Evolutionary conservation across 2,329 filamentous ascomycete genomes (phyloP), one percentile per base, ranked within the genome.

Genomic region (Rhexocercosporidium sp.): DNA sequence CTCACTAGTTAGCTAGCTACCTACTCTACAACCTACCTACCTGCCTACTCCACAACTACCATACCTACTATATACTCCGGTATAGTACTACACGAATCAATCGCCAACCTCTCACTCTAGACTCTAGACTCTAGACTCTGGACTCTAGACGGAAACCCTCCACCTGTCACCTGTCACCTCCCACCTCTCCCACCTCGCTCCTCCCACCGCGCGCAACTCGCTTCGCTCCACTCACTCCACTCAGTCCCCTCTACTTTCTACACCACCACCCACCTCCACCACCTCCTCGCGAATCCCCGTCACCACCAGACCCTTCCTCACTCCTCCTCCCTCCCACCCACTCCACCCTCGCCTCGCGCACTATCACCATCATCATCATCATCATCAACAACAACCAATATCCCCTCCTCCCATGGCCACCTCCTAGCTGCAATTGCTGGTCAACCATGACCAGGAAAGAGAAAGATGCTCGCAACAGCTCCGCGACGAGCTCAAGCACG

Each of bases 371-470:
- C 14, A 9, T 34, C 31, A n/a, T n/a, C n/a, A n/a, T n/a, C n/a
- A n/a, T n/a, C n/a, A n/a, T n/a, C n/a, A n/a, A n/a, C n/a, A n/a
- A n/a, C n/a, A n/a, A n/a, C n/a, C n/a, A n/a, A n/a, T n/a, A n/a
- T n/a, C n/a, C n/a, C n/a, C n/a, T 44, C 51, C 61, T 62, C 59
- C 62, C 65, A 76, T 77, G 75, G 75, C 70, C 69, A 64, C 59
- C 66, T 74, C 69, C 57, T 75, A 76, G 70, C 65, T 63, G 53
- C 66, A 56, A 66, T 41, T 66, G 62, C 69, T 70, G 75, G 75
- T 75, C 73, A 70, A 76, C 81, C 80, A 92, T 92, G 90, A 87
- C 88, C 81, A 87, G 85, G 80, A 86, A 89, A 82, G 89, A 91
- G 78, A 81, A 82, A 75, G 80, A 80, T 75, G 83, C 84, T 80